Conservation (phyloP, 192 early-diverging fungal genomes). For the Podila clonocystis region DNA sequence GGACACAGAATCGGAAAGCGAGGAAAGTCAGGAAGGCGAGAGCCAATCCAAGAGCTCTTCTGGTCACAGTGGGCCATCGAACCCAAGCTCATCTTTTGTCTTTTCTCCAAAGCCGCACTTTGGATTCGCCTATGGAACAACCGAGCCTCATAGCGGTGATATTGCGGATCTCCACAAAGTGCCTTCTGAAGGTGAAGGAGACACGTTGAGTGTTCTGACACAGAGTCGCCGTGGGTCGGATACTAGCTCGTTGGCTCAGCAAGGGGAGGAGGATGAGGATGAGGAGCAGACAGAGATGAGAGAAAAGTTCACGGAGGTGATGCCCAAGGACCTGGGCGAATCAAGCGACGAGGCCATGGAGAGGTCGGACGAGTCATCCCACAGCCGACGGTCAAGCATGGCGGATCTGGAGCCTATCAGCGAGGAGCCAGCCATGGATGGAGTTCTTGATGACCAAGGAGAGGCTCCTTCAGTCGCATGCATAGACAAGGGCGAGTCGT, state of each 20-base stretch:
- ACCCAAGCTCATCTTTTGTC: neutral
- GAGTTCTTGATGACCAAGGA: no score
- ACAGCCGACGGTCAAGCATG: neutral
- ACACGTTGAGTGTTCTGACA: slow-evolving; percentile 1
- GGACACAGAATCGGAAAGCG: neutral
- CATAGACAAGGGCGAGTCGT: neutral
- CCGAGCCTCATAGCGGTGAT: slow-evolving; percentile 26
- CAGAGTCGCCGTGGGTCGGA: neutral
- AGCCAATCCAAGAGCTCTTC: neutral
- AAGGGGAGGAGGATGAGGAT: slow-evolving; percentile 11
- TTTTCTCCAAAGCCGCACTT: slow-evolving; percentile 11
- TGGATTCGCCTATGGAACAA: slow-evolving; percentile 32
- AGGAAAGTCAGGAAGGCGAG: neutral
- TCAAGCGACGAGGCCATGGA: neutral
- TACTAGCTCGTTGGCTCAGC: neutral
- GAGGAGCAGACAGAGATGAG: slow-evolving; percentile 20
- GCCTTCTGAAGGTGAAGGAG: neutral
- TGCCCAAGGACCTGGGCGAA: slow-evolving; percentile 48
- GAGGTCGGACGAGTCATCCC: neutral
- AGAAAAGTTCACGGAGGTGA: slow-evolving; percentile 37
- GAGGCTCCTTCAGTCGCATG: no score
- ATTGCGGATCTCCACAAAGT: slow-evolving; percentile 26
- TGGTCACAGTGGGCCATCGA: neutral
- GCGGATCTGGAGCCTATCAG: neutral
- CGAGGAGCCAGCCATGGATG: neutral